Conservation (phyloP, 345 rosid species). For the Gynandropsis gynandra region DNA sequence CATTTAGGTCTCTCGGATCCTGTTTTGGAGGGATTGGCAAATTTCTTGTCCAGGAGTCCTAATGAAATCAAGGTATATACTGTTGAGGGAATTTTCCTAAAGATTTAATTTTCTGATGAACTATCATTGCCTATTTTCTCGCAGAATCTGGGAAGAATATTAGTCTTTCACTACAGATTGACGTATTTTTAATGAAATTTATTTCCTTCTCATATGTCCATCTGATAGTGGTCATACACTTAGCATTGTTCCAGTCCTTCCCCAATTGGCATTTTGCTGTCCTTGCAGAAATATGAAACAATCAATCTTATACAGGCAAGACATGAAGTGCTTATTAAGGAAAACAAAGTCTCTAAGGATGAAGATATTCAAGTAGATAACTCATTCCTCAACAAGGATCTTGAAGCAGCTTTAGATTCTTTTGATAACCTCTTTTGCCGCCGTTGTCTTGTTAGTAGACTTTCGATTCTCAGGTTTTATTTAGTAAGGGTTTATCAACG, state of each 20-base stretch:
- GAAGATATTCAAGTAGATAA: constrained; percentile 46
- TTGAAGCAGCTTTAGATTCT: constrained; percentile 98
- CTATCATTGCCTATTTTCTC: constrained; percentile 3
- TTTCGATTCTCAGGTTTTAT: constrained; percentile 2
- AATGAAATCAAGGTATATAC: constrained; percentile 71
- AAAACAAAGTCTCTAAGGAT: constrained; percentile 48
- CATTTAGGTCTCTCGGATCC: constrained; percentile 65
- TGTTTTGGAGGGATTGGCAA: constrained; percentile 61
- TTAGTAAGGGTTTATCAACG: constrained; percentile 3
- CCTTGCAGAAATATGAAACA: constrained; percentile 95
- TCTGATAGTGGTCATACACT: constrained; percentile 44
- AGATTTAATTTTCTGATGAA: too few relatives aligned
- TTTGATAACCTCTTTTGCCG: constrained; percentile 97
- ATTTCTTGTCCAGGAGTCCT: constrained; percentile 58
- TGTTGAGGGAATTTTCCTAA: too few relatives aligned
- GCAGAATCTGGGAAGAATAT: constrained; percentile 14
- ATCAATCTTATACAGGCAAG: constrained; percentile 99
- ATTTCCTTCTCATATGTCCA: constrained; percentile 3
- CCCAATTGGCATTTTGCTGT: constrained; percentile 74
- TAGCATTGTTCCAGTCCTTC: constrained; percentile 79
- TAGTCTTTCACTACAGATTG: constrained; percentile 18
- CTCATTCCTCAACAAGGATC: constrained; percentile 71
- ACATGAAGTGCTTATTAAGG: constrained; percentile 62
- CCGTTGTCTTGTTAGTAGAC: constrained; percentile 79
- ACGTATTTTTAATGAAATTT: constrained; percentile 12